phyloP scores from a whole-genome alignment of 169 alveolate genomes.

The Eimeria falciformis region DNA sequence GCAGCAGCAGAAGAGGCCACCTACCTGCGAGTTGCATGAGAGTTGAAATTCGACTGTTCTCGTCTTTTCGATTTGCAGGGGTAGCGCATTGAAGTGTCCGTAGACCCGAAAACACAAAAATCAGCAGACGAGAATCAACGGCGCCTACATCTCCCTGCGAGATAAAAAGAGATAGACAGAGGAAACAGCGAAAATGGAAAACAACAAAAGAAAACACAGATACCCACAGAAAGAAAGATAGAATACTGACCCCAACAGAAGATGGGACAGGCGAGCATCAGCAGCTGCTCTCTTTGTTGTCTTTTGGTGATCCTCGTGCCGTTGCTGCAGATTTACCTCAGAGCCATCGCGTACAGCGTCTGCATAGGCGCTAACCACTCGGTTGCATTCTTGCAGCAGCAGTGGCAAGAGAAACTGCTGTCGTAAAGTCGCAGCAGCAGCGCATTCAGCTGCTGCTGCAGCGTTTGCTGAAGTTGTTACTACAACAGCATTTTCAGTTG shows the following conservation, averaged over 20 bases:
- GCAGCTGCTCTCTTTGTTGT: background rate
- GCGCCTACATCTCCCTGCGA: background rate
- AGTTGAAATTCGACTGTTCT: background rate
- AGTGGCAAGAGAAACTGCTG: constrained; percentile 21
- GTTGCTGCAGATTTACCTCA: constrained; percentile 6
- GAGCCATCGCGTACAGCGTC: constrained; percentile 20
- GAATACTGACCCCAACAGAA: no score
- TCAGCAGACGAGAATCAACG: constrained; percentile 26
- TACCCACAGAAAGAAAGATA: no score
- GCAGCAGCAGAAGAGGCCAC: constrained; percentile 6
- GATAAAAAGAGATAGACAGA: background rate
- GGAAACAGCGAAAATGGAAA: background rate
- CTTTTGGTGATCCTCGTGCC: background rate
- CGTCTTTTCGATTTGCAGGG: background rate
- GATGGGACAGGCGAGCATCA: background rate
- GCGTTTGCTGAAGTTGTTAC: no score
- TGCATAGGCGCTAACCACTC: constrained; percentile 37
- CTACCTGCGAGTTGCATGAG: constrained; percentile 58
- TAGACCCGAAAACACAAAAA: constrained; percentile 15
- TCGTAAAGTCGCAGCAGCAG: background rate
- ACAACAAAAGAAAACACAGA: background rate
- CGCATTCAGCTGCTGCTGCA: background rate
- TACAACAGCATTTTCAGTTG: background rate
- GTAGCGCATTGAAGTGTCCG: constrained; percentile 52
- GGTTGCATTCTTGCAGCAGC: constrained; percentile 49